phyloP scores from a whole-genome alignment of 1,139 yeast genomes.

The Taphrina betulina region DNA sequence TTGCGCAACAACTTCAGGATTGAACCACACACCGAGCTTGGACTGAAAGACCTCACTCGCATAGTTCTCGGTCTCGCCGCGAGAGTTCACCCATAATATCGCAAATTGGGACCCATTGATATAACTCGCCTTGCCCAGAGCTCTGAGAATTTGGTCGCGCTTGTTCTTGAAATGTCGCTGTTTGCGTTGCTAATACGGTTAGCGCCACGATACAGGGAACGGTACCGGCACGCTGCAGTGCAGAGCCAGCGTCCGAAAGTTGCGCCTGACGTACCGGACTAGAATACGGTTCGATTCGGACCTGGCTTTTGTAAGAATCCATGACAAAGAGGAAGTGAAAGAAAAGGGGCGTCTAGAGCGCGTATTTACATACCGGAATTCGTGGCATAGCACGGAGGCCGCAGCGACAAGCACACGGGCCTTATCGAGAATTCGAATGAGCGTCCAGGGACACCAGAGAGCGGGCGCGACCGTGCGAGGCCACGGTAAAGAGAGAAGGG shows the following conservation, averaged over 20 bases:
- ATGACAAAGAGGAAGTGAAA: neutral
- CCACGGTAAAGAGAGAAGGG: too few relatives aligned
- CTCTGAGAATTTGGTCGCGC: constrained; percentile 30
- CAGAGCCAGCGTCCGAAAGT: too few relatives aligned
- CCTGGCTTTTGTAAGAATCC: constrained; percentile 1
- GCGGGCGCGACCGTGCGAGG: too few relatives aligned
- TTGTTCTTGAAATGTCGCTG: constrained; percentile 33
- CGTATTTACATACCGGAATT: constrained; percentile 3
- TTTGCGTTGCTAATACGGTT: constrained; percentile 22
- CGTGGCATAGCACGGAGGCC: constrained; percentile 24
- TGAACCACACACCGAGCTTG: constrained; percentile 33
- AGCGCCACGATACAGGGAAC: too few relatives aligned
- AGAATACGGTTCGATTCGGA: constrained; percentile 16
- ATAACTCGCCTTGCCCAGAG: constrained; percentile 31
- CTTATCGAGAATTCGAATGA: too few relatives aligned
- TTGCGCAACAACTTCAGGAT: constrained; percentile 26
- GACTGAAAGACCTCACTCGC: constrained; percentile 29
- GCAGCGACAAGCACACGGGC: too few relatives aligned
- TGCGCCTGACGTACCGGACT: too few relatives aligned
- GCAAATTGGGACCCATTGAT: constrained; percentile 35
- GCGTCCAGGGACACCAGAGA: too few relatives aligned
- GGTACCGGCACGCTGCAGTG: too few relatives aligned
- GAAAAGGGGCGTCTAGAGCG: neutral
- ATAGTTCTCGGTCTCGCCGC: constrained; percentile 32
- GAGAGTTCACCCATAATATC: constrained; percentile 32